Base-by-base conservation (phyloP, 163 green algal species). In the Prototheca cutis region DNA sequence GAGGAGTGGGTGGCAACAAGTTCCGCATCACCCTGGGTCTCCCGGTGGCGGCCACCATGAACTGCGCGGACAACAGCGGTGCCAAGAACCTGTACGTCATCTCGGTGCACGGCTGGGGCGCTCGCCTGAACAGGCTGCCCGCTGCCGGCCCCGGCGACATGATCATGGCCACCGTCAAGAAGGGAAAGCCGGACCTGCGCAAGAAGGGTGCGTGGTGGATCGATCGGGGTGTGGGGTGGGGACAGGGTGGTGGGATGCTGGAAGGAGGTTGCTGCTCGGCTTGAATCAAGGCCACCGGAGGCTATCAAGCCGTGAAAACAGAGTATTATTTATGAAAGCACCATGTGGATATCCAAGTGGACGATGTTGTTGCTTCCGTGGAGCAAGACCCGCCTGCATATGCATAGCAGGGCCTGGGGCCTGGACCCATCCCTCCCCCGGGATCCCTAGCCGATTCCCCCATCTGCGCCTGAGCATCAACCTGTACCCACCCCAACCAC, bases 81-180 rank as follows among this genome's bases (percentile, higher is more conserved):
- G 93, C 87, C 49, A 99, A 99, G 88, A 99, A 99, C 87, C 80
- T 99, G 67, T 99, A 98, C 81, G 79, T 99, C 65, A 98, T 99
- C 67, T 84, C 87, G 8, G 93, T 98, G 32, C 74, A 79, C 52
- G 89, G 91, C 62, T 96, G 82, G 82, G 94, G 94, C 53, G 80
- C 89, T 15, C 82, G 92, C 53, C 81, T 98, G 30, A 99, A 99
- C 82, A 81, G 90, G 48, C 80, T 98, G 80, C 93, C 93, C 19
- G 68, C 83, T 47, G 93, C 85, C 47, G 79, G 72, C 36, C 69
- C 69, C 57, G 93, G 92, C 36, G 87, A 96, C 80, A 98, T 97
- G 91, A 80, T 98, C 6, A 98, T 99, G 89, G 89, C 87, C 59
- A 96, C 86, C n/a, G 87, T 96, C 24, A 99, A 99, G 88, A 99